Evolutionary conservation across 495 filamentous ascomycete species (phyloP), one percentile per base, ranked within the genome.

Genomic region (Cercophora newfieldiana): DNA sequence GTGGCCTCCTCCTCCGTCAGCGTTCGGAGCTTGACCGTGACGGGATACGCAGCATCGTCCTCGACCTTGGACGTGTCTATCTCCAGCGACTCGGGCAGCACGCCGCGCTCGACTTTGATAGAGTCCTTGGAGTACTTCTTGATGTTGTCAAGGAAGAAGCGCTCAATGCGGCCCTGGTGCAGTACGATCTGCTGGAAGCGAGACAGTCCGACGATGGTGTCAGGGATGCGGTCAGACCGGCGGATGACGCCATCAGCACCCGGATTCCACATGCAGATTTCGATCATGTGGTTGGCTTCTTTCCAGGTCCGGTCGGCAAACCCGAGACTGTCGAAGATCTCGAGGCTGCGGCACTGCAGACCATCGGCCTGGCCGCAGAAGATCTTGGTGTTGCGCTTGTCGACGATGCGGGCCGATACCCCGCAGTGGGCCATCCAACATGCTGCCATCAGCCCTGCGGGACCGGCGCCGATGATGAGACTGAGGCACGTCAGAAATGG

Each of bases 271-370:
- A 81, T 72, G 63, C 71, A 78, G 22, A 81, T 74, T 71, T 81
- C 75, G 8, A 80, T 69, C 76, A 86, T 81, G 63, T 86, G 80
- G 70, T 86, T 83, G 8, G 81, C 79, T 66, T 90, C 89, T 48
- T 87, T 85, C 78, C 81, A 83, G 7, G 82, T 83, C 18, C 83
- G 79, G 62, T 90, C 84, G 2, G 77, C 83, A 61, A 91, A 84
- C 6, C 86, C 88, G 68, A 91, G 86, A 62, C 84, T 86, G 61
- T 91, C 88, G 25, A 90, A 85, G 16, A 90, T 83, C 71, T 90
- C 88, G 16, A 88, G 69, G 4, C 81, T 88, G n/a, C 88, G 81
- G 29, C 69, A 74, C 26, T 72, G 65, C 2, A 74, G 63, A 5
- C 72, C 72, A 58, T 74, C 72, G 49, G 72, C 72, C 24, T 72